Percentiles rank a stretch among this genome's conserved stretches.
phyloP scores from a whole-genome alignment of 495 filamentous ascomycete species.

The Trichoderma virens region DNA sequence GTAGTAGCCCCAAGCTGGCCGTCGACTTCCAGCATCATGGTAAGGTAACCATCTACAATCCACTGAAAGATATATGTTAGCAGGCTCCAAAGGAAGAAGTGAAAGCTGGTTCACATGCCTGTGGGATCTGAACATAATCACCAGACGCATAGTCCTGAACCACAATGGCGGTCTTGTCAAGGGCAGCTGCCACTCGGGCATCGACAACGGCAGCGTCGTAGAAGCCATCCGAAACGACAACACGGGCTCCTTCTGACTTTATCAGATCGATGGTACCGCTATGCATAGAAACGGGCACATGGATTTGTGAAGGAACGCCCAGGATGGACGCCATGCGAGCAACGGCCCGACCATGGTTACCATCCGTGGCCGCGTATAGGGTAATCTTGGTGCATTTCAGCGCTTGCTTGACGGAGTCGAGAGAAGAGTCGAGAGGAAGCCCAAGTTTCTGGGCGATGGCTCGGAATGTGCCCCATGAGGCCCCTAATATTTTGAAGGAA shows the following conservation, averaged over 20 bases:
- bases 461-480: slow-evolving; percentile 61
- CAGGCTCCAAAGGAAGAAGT: background rate
- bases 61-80: slow-evolving; percentile 29
- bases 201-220: slow-evolving; percentile 54
- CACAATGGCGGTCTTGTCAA: slow-evolving; percentile 35
- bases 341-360: slow-evolving; percentile 66
- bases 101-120: slow-evolving; percentile 19
- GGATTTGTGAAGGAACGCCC: slow-evolving; percentile 42
- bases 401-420: slow-evolving; percentile 23
- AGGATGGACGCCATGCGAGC: slow-evolving; percentile 55
- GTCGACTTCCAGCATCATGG: slow-evolving; percentile 57
- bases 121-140: slow-evolving; percentile 54
- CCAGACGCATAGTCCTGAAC: slow-evolving; percentile 59
- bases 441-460: slow-evolving; percentile 38
- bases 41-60: slow-evolving; percentile 67
- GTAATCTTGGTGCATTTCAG: slow-evolving; percentile 18
- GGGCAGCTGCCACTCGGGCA: slow-evolving; percentile 29
- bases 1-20: slow-evolving; percentile 34
- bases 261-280: slow-evolving; percentile 45
- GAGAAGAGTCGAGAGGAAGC: slow-evolving; percentile 24
- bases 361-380: slow-evolving; percentile 48
- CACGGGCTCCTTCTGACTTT: slow-evolving; percentile 46
- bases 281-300: slow-evolving; percentile 49
- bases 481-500: slow-evolving; percentile 70
- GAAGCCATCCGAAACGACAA: slow-evolving; percentile 43